Evolutionary conservation across 805 yeast genomes (phyloP).

Genomic region (Wickerhamiella lipophila): DNA sequence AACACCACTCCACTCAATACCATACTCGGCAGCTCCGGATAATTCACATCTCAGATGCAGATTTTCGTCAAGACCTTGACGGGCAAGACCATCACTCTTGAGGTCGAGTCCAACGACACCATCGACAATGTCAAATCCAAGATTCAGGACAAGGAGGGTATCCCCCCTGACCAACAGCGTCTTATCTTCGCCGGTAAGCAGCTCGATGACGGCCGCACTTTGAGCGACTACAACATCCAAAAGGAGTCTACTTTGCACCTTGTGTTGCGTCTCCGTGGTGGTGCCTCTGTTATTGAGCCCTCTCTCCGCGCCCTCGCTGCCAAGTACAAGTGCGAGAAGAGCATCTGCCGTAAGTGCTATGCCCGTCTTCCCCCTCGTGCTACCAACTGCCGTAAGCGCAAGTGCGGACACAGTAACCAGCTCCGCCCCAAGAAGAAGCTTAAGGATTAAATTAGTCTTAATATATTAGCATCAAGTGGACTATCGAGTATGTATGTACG

Average conservation of each 20-base stretch:
- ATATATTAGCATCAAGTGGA: constrained; percentile 2
- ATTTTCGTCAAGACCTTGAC: constrained; percentile 99
- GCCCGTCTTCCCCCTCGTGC: constrained; percentile 99
- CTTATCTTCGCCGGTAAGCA: constrained; percentile 99
- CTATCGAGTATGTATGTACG: background rate
- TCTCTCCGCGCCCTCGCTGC: constrained; percentile 98
- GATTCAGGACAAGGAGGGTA: constrained; percentile 98
- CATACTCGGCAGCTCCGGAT: constrained; percentile 3
- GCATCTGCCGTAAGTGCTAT: constrained; percentile 99
- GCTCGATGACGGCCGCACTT: constrained; percentile 97
- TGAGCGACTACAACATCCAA: constrained; percentile 99
- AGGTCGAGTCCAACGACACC: constrained; percentile 97
- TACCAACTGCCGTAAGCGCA: constrained; percentile 99
- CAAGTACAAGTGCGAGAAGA: constrained; percentile 98
- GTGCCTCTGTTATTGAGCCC: constrained; percentile 87
- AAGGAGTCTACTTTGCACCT: constrained; percentile 97
- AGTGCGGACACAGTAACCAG: constrained; percentile 99
- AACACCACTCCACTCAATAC: constrained; percentile 7
- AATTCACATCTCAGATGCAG: constrained; percentile 28
- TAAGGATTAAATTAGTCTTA: constrained; percentile 47
- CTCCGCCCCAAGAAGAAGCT: constrained; percentile 99
- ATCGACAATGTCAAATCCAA: constrained; percentile 97
- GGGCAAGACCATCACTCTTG: constrained; percentile 97
- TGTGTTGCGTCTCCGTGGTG: constrained; percentile 96
- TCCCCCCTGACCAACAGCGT: constrained; percentile 99